Conservation (phyloP, 176 grass and related monocot genomes). For the Echinochloa phyllopogon region DNA sequence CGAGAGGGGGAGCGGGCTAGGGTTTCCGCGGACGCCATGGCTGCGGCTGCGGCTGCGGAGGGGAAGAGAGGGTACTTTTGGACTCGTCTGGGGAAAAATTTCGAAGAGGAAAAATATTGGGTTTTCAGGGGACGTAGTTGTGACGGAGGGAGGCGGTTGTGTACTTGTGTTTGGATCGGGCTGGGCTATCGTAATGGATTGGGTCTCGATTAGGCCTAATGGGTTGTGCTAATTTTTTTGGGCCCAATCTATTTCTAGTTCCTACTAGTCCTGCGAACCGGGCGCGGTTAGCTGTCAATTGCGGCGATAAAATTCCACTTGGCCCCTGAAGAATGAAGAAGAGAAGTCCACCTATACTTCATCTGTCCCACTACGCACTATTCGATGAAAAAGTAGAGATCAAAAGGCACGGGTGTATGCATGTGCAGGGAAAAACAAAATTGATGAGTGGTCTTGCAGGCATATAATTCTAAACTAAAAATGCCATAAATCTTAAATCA, state of each 20-base stretch:
- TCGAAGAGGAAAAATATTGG: neutral
- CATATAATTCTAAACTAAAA: too few relatives aligned
- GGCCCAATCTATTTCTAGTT: neutral
- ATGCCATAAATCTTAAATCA: too few relatives aligned
- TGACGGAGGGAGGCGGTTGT: neutral
- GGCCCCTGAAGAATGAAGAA: too few relatives aligned
- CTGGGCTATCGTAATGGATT: neutral
- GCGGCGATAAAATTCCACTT: too few relatives aligned
- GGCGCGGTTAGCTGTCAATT: too few relatives aligned
- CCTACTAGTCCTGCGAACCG: too few relatives aligned
- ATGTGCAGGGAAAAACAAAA: too few relatives aligned
- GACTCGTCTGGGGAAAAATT: neutral
- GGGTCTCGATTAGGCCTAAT: neutral
- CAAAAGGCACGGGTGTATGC: too few relatives aligned
- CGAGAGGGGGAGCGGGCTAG: slow-evolving; percentile 49
- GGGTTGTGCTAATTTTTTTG: neutral
- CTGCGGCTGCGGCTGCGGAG: slow-evolving; percentile 18
- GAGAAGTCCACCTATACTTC: too few relatives aligned
- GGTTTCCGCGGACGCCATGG: slow-evolving; percentile 59
- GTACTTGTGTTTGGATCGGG: neutral
- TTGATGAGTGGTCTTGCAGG: too few relatives aligned
- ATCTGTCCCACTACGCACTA: too few relatives aligned
- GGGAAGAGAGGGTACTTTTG: slow-evolving; percentile 20
- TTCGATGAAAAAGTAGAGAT: too few relatives aligned
- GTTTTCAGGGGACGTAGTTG: neutral